Base-by-base conservation (phyloP, 805 yeast genomes). In the Ogataea ramenticola region DNA sequence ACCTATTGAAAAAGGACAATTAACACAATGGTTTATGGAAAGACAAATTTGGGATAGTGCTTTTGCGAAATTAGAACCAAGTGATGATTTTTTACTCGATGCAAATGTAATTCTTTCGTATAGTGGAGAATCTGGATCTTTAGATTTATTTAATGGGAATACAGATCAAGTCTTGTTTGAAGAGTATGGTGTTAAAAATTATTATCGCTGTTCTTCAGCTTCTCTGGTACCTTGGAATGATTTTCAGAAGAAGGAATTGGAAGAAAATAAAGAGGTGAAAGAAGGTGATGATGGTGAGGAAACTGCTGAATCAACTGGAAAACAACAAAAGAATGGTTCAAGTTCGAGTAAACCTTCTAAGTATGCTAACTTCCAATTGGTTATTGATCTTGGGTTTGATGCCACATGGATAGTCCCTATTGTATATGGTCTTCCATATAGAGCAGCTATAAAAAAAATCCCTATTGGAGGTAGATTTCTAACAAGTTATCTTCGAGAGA, bases 121-220 rank as follows among this genome's bases (percentile, higher is more conserved):
- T 55, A 70, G 87, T 5, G 91, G 95, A 21, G 80, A 83, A 57
- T 84, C 88, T 42, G 80, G 83, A 57, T 84, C 88, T 42, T 65
- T 91, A 29, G 93, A 96, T 2, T 82, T 80, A 43, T 70, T 91
- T 29, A 85, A 95, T 32, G 80, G 80, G 52, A 85, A 85, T 60
- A 83, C 87, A 15, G 98, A 93, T 60, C 96, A 89, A 64, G 84
- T 93, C 0, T 75, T 93, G 0, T 91, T 95, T 65, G 99, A 93
- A 61, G 98, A 93, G 57, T 93, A 82, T 57, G 95, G 87, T 3
- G 85, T 93, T 56, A 71, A 71, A 14, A 74, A 79, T 29, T 74
- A 86, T 46, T 84, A 80, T 49, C 71, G 95, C 46, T 75, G 86
- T 20, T 77, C 85, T 0, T 71, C 78, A 0, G 79, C 75, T 2